Conservation (phyloP, 257 asterid genomes). For the Solanum arcanum region DNA sequence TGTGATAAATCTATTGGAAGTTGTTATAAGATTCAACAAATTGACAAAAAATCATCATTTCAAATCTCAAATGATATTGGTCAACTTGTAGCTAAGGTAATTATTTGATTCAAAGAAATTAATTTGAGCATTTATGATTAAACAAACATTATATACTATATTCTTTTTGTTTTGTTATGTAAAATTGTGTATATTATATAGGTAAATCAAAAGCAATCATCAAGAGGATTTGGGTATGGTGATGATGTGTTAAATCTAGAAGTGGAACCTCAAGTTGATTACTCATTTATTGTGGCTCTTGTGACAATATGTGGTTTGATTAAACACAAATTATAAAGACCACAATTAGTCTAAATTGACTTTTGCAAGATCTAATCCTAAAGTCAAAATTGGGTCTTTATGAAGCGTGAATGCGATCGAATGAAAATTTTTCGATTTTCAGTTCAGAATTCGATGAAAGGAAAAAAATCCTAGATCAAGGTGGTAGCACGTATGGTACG, state of each 20-base stretch:
- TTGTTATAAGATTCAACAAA: slow-evolving; percentile 25
- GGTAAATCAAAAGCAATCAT: slow-evolving; percentile 44
- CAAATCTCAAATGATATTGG: slow-evolving; percentile 31
- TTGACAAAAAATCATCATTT: slow-evolving; percentile 32
- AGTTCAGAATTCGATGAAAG: not conserved
- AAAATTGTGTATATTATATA: slow-evolving; percentile 6
- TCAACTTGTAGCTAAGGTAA: slow-evolving; percentile 46
- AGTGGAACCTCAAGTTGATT: slow-evolving; percentile 60
- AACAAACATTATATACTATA: not conserved
- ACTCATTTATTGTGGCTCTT: slow-evolving; percentile 53
- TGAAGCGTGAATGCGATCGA: rapidly evolving
- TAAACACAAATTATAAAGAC: slow-evolving; percentile 24
- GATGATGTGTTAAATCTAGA: slow-evolving; percentile 58
- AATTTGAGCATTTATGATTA: not conserved
- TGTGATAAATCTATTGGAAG: slow-evolving; percentile 9
- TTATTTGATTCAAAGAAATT: not conserved
- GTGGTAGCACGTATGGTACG: too few relatives aligned
- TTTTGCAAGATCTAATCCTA: not conserved
- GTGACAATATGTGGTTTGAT: slow-evolving; percentile 58
- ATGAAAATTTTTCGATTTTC: rapidly evolving
- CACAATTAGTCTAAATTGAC: not conserved
- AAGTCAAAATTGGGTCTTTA: not conserved
- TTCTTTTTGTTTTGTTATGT: not conserved
- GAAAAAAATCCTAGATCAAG: not conserved
- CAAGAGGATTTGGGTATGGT: slow-evolving; percentile 48